Conservation (phyloP, 2,329 filamentous ascomycete species). For the Fusarium keratoplasticum region DNA sequence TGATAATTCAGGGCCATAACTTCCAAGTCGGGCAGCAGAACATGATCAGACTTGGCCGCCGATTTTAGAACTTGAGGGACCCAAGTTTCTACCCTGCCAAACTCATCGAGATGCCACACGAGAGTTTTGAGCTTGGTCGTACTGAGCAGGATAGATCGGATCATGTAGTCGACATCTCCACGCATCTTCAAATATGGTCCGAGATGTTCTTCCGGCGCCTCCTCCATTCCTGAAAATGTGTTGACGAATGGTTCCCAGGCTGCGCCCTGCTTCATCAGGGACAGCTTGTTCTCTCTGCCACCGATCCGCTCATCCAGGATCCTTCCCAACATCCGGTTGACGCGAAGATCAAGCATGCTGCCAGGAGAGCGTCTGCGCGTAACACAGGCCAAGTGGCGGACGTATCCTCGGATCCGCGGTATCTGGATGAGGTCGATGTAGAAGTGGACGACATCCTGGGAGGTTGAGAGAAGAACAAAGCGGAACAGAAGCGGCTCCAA, state of each 20-base stretch:
- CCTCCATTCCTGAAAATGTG: neutral
- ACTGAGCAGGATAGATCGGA: neutral
- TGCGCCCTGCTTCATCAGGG: neutral
- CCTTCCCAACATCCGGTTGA: neutral
- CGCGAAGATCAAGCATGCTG: neutral
- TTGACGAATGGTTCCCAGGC: neutral
- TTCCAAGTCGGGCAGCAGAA: neutral
- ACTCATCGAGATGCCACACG: neutral
- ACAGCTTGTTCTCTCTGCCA: neutral
- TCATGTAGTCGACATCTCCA: neutral
- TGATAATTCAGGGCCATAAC: neutral
- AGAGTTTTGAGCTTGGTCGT: neutral
- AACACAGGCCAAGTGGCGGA: neutral
- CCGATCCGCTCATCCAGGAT: neutral
- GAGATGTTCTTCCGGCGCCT: neutral
- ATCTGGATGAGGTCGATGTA: neutral
- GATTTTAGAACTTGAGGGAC: neutral
- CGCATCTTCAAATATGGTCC: neutral
- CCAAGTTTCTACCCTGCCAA: no score
- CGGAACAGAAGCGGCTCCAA: neutral
- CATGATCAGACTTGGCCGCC: neutral
- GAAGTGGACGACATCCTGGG: neutral
- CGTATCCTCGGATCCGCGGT: neutral
- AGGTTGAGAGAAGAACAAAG: neutral
- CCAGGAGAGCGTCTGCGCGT: neutral